A percentile compares a stretch with the other conserved stretches of the same genome.
Evolutionary conservation across 805 yeast genomes (phyloP).

Genomic region (Monosporozyma unispora): DNA sequence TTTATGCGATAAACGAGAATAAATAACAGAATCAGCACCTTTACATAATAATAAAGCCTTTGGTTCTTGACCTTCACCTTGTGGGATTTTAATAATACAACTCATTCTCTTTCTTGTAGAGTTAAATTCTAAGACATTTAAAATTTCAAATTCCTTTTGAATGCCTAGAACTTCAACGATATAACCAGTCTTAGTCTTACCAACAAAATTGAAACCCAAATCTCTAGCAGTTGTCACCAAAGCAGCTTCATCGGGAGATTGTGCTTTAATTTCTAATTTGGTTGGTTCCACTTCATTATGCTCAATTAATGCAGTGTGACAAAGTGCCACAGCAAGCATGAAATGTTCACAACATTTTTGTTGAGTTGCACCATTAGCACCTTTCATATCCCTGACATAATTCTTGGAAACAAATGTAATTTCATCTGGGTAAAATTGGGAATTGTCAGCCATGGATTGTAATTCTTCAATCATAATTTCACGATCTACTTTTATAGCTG

Average conservation of each 20-base stretch:
- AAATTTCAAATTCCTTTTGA: constrained; percentile 59
- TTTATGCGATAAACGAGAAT: constrained; percentile 45
- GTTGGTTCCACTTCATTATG: constrained; percentile 51
- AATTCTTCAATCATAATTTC: constrained; percentile 46
- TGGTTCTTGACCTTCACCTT: constrained; percentile 36
- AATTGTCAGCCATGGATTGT: constrained; percentile 31
- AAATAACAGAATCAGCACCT: constrained; percentile 80
- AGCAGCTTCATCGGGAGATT: constrained; percentile 85
- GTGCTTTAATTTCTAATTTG: constrained; percentile 56
- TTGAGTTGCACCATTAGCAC: constrained; percentile 38
- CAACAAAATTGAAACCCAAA: constrained; percentile 59
- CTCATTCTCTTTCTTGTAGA: constrained; percentile 86
- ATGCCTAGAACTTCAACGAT: constrained; percentile 62
- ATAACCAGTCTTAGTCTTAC: constrained; percentile 58
- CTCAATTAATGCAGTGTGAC: constrained; percentile 73
- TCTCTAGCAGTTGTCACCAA: constrained; percentile 76
- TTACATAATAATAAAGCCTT: constrained; percentile 64
- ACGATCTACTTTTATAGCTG: constrained; percentile 48
- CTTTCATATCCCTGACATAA: constrained; percentile 51
- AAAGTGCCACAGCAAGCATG: constrained; percentile 65
- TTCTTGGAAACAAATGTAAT: constrained; percentile 62
- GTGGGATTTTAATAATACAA: constrained; percentile 64
- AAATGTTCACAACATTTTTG: constrained; percentile 58
- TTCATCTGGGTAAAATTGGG: constrained; percentile 45
- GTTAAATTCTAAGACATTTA: constrained; percentile 68